A percentile compares a stretch with the other conserved stretches of the same genome.
Conservation (phyloP, 2,329 filamentous ascomycete species). For the Alternaria atra region DNA sequence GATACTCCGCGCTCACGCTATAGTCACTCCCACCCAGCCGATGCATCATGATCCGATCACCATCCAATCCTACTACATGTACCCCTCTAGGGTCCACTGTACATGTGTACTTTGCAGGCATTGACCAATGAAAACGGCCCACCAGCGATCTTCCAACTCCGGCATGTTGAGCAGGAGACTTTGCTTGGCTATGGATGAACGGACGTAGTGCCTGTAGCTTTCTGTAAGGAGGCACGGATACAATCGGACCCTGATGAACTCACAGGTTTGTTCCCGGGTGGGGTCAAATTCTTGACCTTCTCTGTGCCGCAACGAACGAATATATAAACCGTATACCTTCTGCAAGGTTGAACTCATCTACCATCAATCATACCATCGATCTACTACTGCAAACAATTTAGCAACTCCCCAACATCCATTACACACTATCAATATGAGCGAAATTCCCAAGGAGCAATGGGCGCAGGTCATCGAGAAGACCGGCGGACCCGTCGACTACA, state of each 20-base stretch:
- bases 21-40: slow-evolving; percentile 37
- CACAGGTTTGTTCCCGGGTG: slow-evolving; percentile 13
- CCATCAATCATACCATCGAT: slow-evolving; percentile 20
- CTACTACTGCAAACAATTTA: slow-evolving; percentile 11
- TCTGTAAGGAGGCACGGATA: slow-evolving; percentile 18
- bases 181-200: slow-evolving; percentile 31
- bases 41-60: slow-evolving; percentile 46
- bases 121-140: slow-evolving; percentile 18
- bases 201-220: slow-evolving; percentile 23
- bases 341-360: slow-evolving; percentile 2
- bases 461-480: slow-evolving; percentile 88
- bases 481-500: slow-evolving; percentile 75
- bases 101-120: slow-evolving; percentile 14
- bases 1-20: slow-evolving; percentile 26
- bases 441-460: slow-evolving; percentile 86
- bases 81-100: slow-evolving; percentile 36
- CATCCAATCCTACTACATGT: slow-evolving; percentile 23
- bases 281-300: slow-evolving; percentile 21
- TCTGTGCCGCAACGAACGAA: slow-evolving; percentile 9
- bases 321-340: slow-evolving; percentile 32
- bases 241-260: slow-evolving; percentile 18
- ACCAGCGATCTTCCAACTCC: slow-evolving; percentile 18
- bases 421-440: slow-evolving; percentile 53
- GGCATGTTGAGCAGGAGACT: slow-evolving; percentile 35
- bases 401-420: not conserved